These are phyloP conservation scores for Fusarium keratoplasticum DNA, from an alignment of 2,329 filamentous ascomycete species.

Conservation along the genomic window DNA sequence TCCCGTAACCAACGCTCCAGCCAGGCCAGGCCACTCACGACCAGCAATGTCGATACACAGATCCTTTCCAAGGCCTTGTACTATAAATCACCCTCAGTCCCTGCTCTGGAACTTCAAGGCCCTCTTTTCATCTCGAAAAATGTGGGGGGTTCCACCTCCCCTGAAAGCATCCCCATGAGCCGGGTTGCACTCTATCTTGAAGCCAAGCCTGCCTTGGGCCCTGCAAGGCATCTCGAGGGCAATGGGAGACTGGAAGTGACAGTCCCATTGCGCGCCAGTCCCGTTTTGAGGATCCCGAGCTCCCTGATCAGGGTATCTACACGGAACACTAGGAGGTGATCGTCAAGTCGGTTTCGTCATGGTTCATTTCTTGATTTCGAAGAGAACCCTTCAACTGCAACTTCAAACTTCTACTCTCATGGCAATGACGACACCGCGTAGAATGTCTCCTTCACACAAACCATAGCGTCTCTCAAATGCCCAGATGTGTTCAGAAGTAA, in stretches of 20 bases:
- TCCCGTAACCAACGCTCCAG: not conserved
- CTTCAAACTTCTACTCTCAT: not conserved
- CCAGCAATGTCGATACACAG: not conserved
- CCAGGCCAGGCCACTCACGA: not conserved
- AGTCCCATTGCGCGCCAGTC: not conserved
- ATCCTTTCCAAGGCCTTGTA: not conserved
- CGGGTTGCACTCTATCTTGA: constrained; percentile 32
- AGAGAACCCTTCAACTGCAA: not conserved
- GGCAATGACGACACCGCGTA: not conserved
- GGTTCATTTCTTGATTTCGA: not conserved
- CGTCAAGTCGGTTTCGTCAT: constrained; percentile 4
- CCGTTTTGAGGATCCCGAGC: not conserved
- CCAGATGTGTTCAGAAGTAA: not conserved
- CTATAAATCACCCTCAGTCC: not conserved
- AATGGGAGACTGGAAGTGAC: constrained; percentile 33
- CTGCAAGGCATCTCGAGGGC: constrained; percentile 1
- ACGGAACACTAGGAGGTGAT: not conserved
- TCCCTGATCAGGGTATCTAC: not conserved
- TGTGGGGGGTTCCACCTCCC: constrained; percentile 11
- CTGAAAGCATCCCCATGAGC: constrained; percentile 6
- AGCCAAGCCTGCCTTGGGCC: constrained; percentile 32
- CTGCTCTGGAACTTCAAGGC: not conserved
- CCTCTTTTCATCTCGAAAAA: constrained; percentile 33
- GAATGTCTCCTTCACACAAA: not conserved
- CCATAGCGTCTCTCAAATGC: not conserved